Evolutionary conservation across 805 yeast species (phyloP), one percentile per base, ranked within the genome.

Genomic region (Candida dendrica): DNA sequence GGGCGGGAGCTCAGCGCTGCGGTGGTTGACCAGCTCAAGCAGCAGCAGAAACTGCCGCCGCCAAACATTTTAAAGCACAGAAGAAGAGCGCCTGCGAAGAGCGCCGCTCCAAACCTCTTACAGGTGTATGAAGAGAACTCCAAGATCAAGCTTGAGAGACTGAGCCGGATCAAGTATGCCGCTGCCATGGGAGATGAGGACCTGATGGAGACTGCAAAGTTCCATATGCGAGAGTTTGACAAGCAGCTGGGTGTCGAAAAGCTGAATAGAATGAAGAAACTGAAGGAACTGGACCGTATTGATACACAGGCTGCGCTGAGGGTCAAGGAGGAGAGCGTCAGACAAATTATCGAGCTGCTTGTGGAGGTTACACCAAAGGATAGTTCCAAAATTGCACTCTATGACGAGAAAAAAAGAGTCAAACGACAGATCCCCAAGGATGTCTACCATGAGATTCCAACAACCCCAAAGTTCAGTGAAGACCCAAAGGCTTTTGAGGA

Each of bases 391-490:
- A 49, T 50, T 10, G 39, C 16, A 31, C 26, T 35, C 34, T 49
- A 41, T 17, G 46, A 42, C 30, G 6, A 6, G 9, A 14, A 30
- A 9, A 22, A 36, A 2, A 34, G 18, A 11, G 35, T 17, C 17
- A 10, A 27, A 3, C 36, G 26, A 2, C 36, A 24, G 11, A 24
- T 38, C 14, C 53, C 49, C 1, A 46, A 40, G 7, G 52, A 51
- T 16, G 44, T 50, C 3, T 62, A 55, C 32, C 44, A 51, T 1
- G 70, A 66, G 37, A 46, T 69, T 0, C 72, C 73, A 3, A 49
- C 51, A n/a, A 42, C 66, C 1, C 65, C 70, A 2, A 47, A 59
- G 26, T 60, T 68, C 42, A 36, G 44, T 6, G 34, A 47, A n/a
- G 49, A 58, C 31, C 56, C 56, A 0, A 20, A 37, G 7, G 34